Conservation (phyloP, 2,329 filamentous ascomycete genomes). For the Nannizziopsis barbatae region DNA sequence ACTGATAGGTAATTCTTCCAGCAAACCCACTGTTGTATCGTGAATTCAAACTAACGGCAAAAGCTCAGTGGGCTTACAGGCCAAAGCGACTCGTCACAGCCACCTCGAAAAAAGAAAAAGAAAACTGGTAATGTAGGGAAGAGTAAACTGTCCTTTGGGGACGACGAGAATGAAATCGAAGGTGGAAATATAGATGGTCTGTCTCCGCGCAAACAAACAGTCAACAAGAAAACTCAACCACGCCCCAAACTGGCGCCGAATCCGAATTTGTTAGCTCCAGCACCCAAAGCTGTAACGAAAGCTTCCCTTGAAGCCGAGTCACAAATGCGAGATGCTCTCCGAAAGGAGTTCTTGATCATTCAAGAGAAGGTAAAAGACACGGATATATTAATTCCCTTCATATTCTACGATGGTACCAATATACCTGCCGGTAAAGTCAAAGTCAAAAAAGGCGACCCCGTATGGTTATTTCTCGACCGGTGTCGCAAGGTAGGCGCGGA, state of each 20-base stretch:
- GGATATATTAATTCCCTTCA: constrained; percentile 84
- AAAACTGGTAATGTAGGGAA: constrained; percentile 44
- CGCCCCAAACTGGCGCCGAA: constrained; percentile 34
- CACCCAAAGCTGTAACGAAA: constrained; percentile 68
- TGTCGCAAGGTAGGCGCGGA: constrained; percentile 84
- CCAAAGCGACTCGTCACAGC: constrained; percentile 31
- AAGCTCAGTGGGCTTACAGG: constrained; percentile 47
- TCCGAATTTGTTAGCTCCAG: constrained; percentile 31
- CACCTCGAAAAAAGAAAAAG: constrained; percentile 48
- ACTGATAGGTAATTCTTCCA: constrained; percentile 47
- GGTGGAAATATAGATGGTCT: constrained; percentile 27
- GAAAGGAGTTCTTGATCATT: constrained; percentile 67
- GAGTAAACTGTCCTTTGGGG: constrained; percentile 51
- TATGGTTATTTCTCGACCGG: constrained; percentile 88
- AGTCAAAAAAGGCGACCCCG: constrained; percentile 82
- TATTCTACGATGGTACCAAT: constrained; percentile 93
- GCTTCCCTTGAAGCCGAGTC: constrained; percentile 67
- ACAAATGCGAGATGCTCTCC: constrained; percentile 59
- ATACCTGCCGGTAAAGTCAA: constrained; percentile 72
- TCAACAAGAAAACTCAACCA: constrained; percentile 23
- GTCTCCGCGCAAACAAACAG: constrained; percentile 29
- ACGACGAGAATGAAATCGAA: constrained; percentile 54
- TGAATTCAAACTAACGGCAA: constrained; percentile 39
- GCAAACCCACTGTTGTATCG: not conserved
- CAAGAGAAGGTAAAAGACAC: constrained; percentile 82